Percentiles rank a stretch among this genome's conserved stretches.
Evolutionary conservation across 2,329 filamentous ascomycete species (phyloP).

Genomic region (Pseudopithomyces maydicus): DNA sequence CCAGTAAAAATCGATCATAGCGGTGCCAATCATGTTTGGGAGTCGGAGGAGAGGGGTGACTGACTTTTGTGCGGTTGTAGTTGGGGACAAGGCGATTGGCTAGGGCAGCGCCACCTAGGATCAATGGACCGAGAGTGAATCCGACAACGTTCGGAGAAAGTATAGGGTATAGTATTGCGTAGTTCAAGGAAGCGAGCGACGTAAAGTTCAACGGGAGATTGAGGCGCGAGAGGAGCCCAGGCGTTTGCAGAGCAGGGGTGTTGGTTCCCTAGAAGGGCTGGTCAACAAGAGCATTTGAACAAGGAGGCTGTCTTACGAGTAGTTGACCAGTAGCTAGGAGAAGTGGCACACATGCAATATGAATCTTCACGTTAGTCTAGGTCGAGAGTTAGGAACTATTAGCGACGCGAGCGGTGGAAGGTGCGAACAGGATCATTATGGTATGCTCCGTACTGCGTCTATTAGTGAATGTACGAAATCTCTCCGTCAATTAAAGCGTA

Average conservation of each 20-base stretch:
- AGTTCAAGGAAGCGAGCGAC: slow-evolving; percentile 63
- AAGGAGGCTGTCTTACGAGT: not conserved
- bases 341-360: slow-evolving; percentile 78
- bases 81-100: slow-evolving; percentile 71
- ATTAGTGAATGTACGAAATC: not conserved
- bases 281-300: not conserved
- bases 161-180: slow-evolving; percentile 82
- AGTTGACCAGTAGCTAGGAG: slow-evolving; percentile 65
- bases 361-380: slow-evolving; percentile 75
- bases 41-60: not conserved
- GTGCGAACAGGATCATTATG: slow-evolving; percentile 69
- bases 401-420: slow-evolving; percentile 6
- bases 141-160: slow-evolving; percentile 87
- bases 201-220: slow-evolving; percentile 45
- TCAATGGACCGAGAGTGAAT: slow-evolving; percentile 71
- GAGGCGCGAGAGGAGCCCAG: slow-evolving; percentile 37
- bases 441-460: slow-evolving; percentile 73
- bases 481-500: slow-evolving; percentile 9
- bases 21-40: not conserved
- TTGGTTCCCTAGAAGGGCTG: slow-evolving; percentile 57
- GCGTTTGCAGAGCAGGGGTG: slow-evolving; percentile 48
- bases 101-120: slow-evolving; percentile 73
- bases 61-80: slow-evolving; percentile 59
- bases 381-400: not conserved
- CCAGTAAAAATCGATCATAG: not conserved